Evolutionary conservation across 2,329 filamentous ascomycete species (phyloP), one percentile per base, ranked within the genome.

Genomic region (Lachnellula cervina): DNA sequence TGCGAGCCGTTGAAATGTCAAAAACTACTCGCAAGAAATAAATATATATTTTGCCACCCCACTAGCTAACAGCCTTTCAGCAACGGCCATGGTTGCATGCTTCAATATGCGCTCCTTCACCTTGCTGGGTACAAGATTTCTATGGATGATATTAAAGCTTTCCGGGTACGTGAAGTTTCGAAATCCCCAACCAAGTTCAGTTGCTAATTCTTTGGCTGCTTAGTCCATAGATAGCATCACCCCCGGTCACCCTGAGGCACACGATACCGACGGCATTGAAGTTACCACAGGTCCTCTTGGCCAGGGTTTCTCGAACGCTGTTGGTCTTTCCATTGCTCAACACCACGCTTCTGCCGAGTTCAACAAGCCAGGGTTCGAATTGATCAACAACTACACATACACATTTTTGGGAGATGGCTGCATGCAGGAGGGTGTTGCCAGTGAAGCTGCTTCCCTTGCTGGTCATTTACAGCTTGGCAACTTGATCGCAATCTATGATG

Each of bases 1-100:
- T 17, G 16, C 37, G 37, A 40, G 16, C 16, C 28, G 2, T 32
- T 11, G 28, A 32, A 32, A 13, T 13, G 13, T 32, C 28, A 32
- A 11, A 32, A 32, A 9, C 28, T 32, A 9, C 28, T 32, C 28
- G 28, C 28, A 32, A 32, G 9, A 42, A 28, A 21, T 17, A 50
- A 5, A 17, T 37, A 3, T 37, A 1, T 13, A 32, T 17, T 42
- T 42, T 42, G 17, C 34, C 45, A 38, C 25, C 13, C n/a, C 5
- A 14, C 21, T 49, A 46, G 60, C 57, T 59, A 58, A 64, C 54
- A 5, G 46, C 23, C 51, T 49, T 16, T 51, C 68, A 97, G 92
- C 60, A 99, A 99, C 81, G 94, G 94, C 68, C 94, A 99, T 79
- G 94, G 88, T 69, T 99, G 94, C 84, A 96, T 99, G 92, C 90